Evolutionary conservation across 805 yeast species (phyloP).

Genomic region (Saccharomyces mikatae): DNA sequence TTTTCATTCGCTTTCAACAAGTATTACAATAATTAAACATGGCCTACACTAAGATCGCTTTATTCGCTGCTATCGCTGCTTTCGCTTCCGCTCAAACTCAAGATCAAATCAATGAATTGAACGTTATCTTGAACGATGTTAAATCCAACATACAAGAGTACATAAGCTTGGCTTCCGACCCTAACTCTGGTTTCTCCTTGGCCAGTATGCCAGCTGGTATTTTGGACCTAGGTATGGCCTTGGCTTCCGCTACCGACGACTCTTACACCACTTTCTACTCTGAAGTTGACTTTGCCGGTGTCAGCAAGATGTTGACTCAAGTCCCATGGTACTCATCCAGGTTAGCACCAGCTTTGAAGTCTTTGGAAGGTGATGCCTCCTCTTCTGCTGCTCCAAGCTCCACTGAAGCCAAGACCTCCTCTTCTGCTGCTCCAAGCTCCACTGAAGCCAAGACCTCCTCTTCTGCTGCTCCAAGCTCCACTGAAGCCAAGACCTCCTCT

Average conservation of each 20-base stretch:
- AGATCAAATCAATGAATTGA: conserved; percentile 16
- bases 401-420: conserved; percentile 2
- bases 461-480: conserved; percentile 5
- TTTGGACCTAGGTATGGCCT: conserved; percentile 16
- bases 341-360: conserved; percentile 12
- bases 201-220: conserved; percentile 17
- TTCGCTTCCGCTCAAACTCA: conserved; percentile 14
- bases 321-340: conserved; percentile 32
- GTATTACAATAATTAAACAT: not conserved
- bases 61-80: conserved; percentile 16
- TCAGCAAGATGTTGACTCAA: conserved; percentile 24
- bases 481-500: not conserved
- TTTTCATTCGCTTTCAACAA: conserved; percentile 8
- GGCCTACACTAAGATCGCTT: conserved; percentile 13
- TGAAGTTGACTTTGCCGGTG: conserved; percentile 24
- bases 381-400: conserved; percentile 5
- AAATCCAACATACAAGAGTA: conserved; percentile 11
- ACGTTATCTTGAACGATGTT: conserved; percentile 17
- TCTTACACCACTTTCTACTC: conserved; percentile 30
- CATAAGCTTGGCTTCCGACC: conserved; percentile 8
- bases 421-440: conserved; percentile 4
- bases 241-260: conserved; percentile 29
- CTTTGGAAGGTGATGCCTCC: conserved; percentile 2
- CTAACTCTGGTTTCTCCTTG: conserved; percentile 11
- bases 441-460: conserved; percentile 4